These are phyloP conservation scores for Citrullus colocynthis DNA, from an alignment of 306 rosid genomes.

Conservation along the genomic window DNA sequence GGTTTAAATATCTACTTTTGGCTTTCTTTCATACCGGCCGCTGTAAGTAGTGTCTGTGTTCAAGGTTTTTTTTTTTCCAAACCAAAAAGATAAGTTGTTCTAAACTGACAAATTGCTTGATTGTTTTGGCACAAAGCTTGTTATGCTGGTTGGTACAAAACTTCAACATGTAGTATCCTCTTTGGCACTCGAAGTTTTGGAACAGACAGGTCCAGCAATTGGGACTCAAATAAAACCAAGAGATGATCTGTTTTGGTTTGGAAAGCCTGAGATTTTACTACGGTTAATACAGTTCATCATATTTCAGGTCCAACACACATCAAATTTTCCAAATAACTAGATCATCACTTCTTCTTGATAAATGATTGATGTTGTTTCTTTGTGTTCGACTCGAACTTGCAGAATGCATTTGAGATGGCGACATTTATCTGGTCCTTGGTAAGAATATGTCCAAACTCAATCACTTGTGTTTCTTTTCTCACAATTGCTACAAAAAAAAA, in stretches of 20 bases:
- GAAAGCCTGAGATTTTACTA: slow-evolving; percentile 60
- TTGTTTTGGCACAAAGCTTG: slow-evolving; percentile 49
- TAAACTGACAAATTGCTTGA: slow-evolving; percentile 1
- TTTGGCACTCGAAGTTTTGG: slow-evolving; percentile 69
- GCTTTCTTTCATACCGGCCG: slow-evolving; percentile 92
- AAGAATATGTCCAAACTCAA: slow-evolving; percentile 15
- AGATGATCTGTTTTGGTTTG: slow-evolving; percentile 79
- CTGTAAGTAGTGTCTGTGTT: slow-evolving; percentile 38
- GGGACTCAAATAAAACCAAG: slow-evolving; percentile 76
- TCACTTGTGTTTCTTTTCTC: background rate
- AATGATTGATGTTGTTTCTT: slow-evolving; percentile 12
- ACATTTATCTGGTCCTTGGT: slow-evolving; percentile 90
- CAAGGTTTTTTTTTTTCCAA: background rate
- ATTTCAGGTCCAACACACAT: slow-evolving; percentile 57
- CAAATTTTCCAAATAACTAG: background rate
- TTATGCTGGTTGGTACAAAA: slow-evolving; percentile 87
- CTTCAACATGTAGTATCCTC: slow-evolving; percentile 94
- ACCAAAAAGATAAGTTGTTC: background rate
- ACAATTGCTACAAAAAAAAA: background rate
- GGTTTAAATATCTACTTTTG: slow-evolving; percentile 90
- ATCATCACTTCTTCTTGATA: background rate
- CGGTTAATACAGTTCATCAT: slow-evolving; percentile 86
- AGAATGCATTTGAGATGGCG: slow-evolving; percentile 98
- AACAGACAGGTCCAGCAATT: slow-evolving; percentile 44
- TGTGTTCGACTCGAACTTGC: slow-evolving; percentile 19